phyloP scores from a whole-genome alignment of 2,329 filamentous ascomycete species.

The Corinectria fuckeliana region DNA sequence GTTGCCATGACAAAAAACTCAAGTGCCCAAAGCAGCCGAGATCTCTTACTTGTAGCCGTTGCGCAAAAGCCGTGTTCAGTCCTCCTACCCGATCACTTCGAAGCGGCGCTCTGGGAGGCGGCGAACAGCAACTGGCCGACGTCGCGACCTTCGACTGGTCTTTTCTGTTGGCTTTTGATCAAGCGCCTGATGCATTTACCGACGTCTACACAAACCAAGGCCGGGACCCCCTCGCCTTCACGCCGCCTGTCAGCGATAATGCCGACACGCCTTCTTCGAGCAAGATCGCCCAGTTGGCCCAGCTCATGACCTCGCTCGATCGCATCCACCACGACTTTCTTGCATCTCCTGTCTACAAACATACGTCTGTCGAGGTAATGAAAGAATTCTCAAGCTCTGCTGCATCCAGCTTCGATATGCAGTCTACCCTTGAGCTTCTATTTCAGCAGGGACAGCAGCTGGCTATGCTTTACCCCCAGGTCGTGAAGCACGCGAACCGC shows the following conservation, averaged over 20 bases:
- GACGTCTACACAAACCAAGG: neutral
- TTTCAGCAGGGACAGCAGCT: constrained; percentile 45
- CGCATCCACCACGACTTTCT: constrained; percentile 24
- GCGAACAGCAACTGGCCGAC: constrained; percentile 12
- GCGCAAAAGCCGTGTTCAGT: constrained; percentile 53
- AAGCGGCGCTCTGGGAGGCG: neutral
- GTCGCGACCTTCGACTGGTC: constrained; percentile 31
- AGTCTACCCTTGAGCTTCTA: constrained; percentile 43
- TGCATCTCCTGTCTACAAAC: constrained; percentile 5
- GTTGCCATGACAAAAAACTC: constrained; percentile 56
- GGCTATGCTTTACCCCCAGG: constrained; percentile 44
- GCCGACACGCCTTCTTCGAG: neutral
- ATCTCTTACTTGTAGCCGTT: constrained; percentile 48
- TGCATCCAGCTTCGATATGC: constrained; percentile 34
- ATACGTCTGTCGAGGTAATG: constrained; percentile 35
- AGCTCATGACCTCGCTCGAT: constrained; percentile 34
- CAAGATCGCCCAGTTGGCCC: constrained; percentile 25
- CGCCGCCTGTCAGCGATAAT: constrained; percentile 20
- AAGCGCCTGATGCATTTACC: neutral
- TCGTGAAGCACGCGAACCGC: constrained; percentile 24
- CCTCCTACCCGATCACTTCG: constrained; percentile 41
- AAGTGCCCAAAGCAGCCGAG: constrained; percentile 50
- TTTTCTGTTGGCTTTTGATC: constrained; percentile 24
- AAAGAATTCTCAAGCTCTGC: constrained; percentile 33
- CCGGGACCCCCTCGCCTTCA: neutral